A percentile compares a stretch with the other conserved stretches of the same genome.
Evolutionary conservation across 2,329 filamentous ascomycete genomes (phyloP).

Genomic region (Pseudopyricularia cyperi): DNA sequence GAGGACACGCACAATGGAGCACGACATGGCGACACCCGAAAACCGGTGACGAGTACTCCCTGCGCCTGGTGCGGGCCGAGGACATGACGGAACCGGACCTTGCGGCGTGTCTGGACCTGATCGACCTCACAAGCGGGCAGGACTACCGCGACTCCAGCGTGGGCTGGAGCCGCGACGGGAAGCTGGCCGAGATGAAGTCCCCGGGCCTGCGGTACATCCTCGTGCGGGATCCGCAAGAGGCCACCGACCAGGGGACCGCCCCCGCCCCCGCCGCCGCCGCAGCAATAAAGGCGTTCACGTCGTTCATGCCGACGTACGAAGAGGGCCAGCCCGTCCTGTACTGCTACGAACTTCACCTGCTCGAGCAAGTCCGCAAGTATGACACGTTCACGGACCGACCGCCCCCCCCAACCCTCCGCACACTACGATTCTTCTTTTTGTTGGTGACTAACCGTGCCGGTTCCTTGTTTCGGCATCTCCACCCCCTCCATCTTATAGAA

Average conservation of each 20-base stretch:
- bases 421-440: not conserved
- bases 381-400: not conserved
- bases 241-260: slow-evolving; percentile 4
- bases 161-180: slow-evolving; percentile 51
- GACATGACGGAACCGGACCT: slow-evolving; percentile 31
- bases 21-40: slow-evolving; percentile 37
- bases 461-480: no score
- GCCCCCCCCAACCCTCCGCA: not conserved
- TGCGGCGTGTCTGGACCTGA: slow-evolving; percentile 37
- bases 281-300: slow-evolving; percentile 46
- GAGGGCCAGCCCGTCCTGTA: slow-evolving; percentile 55
- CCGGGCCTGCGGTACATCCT: slow-evolving; percentile 56
- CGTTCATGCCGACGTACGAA: slow-evolving; percentile 62
- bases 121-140: slow-evolving; percentile 48
- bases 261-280: no score
- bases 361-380: slow-evolving; percentile 1
- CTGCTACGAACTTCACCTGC: slow-evolving; percentile 67
- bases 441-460: slow-evolving; percentile 4
- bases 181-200: slow-evolving; percentile 56
- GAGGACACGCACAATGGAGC: slow-evolving; percentile 11
- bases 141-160: slow-evolving; percentile 50
- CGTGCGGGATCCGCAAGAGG: slow-evolving; percentile 23
- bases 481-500: slow-evolving; percentile 20
- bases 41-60: slow-evolving; percentile 23
- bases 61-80: slow-evolving; percentile 28